Conservation (phyloP, 164 flowering plant genomes). For the Annona squamosa region DNA sequence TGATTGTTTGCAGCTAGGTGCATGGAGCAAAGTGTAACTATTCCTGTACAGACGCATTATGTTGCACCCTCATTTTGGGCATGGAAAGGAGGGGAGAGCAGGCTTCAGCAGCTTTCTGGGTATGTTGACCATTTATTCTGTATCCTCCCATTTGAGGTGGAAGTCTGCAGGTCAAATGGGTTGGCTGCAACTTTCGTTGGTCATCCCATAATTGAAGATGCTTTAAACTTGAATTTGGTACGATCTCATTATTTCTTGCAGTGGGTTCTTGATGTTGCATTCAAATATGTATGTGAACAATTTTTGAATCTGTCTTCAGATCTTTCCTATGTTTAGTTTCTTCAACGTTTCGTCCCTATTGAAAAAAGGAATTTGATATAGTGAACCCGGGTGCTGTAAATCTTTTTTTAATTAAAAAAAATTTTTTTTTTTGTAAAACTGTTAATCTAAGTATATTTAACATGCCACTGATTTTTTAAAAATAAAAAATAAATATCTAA, state of each 20-base stretch:
- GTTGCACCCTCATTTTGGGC: slow-evolving; percentile 99
- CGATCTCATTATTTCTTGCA: not conserved
- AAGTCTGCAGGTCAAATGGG: slow-evolving; percentile 63
- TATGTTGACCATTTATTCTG: slow-evolving; percentile 90
- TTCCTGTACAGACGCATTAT: slow-evolving; percentile 69
- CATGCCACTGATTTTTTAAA: too few species aligned
- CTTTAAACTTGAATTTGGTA: slow-evolving; percentile 45
- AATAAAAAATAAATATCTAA: too few species aligned
- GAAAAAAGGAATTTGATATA: too few species aligned
- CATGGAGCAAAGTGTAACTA: slow-evolving; percentile 26
- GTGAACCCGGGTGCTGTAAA: too few species aligned
- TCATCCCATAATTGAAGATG: slow-evolving; percentile 83
- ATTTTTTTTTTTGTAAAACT: too few species aligned
- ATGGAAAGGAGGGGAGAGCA: slow-evolving; percentile 94
- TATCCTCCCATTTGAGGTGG: slow-evolving; percentile 88
- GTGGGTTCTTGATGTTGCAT: not conserved
- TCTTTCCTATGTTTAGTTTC: too few species aligned
- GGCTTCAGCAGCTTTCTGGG: slow-evolving; percentile 59
- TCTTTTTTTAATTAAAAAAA: too few species aligned
- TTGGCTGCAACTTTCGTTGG: slow-evolving; percentile 87
- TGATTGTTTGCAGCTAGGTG: slow-evolving; percentile 70
- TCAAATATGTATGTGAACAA: not conserved
- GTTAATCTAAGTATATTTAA: too few species aligned
- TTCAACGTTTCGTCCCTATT: too few species aligned
- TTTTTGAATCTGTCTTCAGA: too few species aligned